Percentiles rank a stretch among this genome's conserved stretches.
phyloP scores from a whole-genome alignment of 352 stramenopile species.

The Phytophthora nicotianae region DNA sequence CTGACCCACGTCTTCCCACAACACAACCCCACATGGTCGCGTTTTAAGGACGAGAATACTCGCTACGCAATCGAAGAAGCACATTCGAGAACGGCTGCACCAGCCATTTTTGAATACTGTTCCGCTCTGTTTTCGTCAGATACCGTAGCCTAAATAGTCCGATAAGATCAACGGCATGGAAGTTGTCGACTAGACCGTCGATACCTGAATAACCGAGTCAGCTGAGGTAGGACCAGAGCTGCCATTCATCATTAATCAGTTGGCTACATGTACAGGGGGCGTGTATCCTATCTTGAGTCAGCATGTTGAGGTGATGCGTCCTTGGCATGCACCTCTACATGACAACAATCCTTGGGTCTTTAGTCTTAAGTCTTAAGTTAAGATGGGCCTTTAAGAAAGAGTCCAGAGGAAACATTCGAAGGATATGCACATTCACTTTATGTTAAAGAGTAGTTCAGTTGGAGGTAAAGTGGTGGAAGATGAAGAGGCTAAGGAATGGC shows the following conservation, averaged over 20 bases:
- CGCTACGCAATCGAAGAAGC: background rate
- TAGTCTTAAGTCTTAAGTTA: too few relatives aligned
- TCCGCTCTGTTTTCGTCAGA: background rate
- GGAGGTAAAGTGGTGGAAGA: background rate
- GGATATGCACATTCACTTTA: background rate
- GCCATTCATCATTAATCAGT: background rate
- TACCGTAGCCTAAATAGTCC: background rate
- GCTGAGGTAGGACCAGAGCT: background rate
- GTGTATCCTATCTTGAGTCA: background rate
- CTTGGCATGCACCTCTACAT: background rate
- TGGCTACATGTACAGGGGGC: background rate
- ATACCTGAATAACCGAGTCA: too few relatives aligned
- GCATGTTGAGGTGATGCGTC: background rate
- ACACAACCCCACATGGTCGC: constrained; percentile 15
- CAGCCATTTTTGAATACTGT: too few relatives aligned
- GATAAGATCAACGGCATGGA: constrained; percentile 27
- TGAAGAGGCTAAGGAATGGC: background rate
- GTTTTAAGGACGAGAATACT: constrained; percentile 6
- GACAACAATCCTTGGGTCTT: background rate
- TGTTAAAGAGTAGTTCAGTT: background rate
- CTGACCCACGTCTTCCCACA: constrained; percentile 17
- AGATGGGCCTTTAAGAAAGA: too few relatives aligned
- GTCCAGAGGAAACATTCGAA: background rate
- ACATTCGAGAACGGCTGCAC: background rate
- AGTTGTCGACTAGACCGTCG: background rate